Base-by-base conservation (phyloP, 208 protist genomes). In the Trypanosoma rangeli region DNA sequence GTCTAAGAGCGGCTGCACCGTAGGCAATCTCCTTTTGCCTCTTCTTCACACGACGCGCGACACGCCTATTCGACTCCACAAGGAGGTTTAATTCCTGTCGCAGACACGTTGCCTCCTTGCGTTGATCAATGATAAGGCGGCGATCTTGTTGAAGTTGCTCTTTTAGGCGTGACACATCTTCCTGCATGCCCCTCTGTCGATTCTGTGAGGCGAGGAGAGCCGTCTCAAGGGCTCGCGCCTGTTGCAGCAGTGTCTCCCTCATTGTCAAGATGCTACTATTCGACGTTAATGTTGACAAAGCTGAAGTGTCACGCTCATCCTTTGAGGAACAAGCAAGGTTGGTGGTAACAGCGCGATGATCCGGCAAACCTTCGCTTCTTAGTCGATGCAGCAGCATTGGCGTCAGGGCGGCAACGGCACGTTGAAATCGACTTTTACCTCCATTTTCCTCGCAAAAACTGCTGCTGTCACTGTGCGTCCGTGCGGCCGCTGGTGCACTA, bases 11-110 rank as follows among this genome's bases (percentile, higher is more conserved):
- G 3, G 65, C 62, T 8, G 76, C 73, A 12, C 85, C 90, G 67
- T 95, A 92, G 10, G 44, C 57, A 33, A 95, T 80, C 37, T 95
- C 90, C 54, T 83, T 87, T 64, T 84, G 78, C 26, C 87, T 80
- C 73, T 92, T 93, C 46, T 77, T 64, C 26, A 95, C 61, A 33
- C 65, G 57, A 15, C 50, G 66, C 24, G 55, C 68, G 50, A 74
- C 58, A 20, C 20, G 49, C 20, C 58, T 76, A 9, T 84, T 74
- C 13, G 48, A 49, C 20, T 49, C 65, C 26, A 64, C 29, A 13
- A 92, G 77, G 15, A 15, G 13, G 29, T 85, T 82, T 24, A 67
- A 70, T 37, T 81, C 69, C 26, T 73, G 42, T 4, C 82, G 77
- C 8, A 95, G 72, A 3, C 70, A 75, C 12, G 68, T 24, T 1